A percentile compares a stretch with the other conserved stretches of the same genome.
These are phyloP conservation scores for Striga asiatica DNA, from an alignment of 257 asterid genomes.

Conservation along the genomic window DNA sequence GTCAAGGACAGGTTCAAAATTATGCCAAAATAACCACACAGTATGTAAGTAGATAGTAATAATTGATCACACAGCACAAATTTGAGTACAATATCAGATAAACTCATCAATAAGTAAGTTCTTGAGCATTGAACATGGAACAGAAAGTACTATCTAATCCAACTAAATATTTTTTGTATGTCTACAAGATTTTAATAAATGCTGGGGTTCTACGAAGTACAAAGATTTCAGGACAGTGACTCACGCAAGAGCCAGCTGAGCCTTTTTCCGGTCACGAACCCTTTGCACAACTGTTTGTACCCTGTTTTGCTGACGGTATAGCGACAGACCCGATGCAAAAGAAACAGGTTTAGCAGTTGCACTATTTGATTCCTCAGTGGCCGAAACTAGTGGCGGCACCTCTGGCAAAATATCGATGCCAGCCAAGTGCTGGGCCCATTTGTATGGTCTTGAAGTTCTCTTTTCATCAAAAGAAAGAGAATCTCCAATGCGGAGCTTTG, in stretches of 20 bases:
- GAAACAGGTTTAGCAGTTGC: conserved; percentile 46
- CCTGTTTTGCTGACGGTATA: conserved; percentile 83
- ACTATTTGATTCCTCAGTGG: conserved; percentile 33
- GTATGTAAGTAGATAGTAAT: conserved; percentile 4
- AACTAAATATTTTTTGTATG: conserved; percentile 17
- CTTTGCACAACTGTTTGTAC: conserved; percentile 89
- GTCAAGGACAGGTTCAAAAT: not conserved
- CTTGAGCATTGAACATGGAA: conserved; percentile 10
- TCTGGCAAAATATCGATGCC: conserved; percentile 95
- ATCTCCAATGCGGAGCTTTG: conserved; percentile 60
- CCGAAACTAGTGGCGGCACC: conserved; percentile 63
- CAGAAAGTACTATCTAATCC: conserved; percentile 12
- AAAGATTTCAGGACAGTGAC: conserved; percentile 48
- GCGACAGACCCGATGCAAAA: conserved; percentile 52
- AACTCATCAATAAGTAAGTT: conserved; percentile 6
- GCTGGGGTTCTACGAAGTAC: conserved; percentile 24
- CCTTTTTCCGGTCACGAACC: conserved; percentile 75
- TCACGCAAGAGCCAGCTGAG: conserved; percentile 92
- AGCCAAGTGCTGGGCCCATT: conserved; percentile 98
- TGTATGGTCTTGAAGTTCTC: conserved; percentile 79
- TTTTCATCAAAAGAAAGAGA: conserved; percentile 54
- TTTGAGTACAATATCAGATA: conserved; percentile 13
- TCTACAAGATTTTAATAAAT: conserved; percentile 10
- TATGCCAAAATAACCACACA: conserved; percentile 1
- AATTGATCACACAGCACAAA: too few species aligned